Evolutionary conservation across 208 protist species (phyloP).

Genomic region (Crithidia acanthocephali): DNA sequence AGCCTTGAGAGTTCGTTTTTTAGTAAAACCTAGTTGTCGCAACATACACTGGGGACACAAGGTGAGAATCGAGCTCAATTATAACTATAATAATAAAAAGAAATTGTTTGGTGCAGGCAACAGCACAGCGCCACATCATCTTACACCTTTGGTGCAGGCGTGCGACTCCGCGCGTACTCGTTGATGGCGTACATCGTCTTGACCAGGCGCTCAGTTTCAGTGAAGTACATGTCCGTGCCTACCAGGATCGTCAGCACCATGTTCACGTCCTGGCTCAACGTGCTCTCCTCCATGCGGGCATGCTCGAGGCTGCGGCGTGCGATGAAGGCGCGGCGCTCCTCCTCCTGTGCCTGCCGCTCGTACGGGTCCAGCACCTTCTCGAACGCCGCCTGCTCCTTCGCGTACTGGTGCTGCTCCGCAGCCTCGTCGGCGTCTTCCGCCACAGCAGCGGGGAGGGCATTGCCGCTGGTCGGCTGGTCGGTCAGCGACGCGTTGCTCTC

Average conservation of each 20-base stretch:
- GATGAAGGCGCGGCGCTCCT: slow-evolving; percentile 33
- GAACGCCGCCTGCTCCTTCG: slow-evolving; percentile 12
- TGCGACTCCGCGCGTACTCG: slow-evolving; percentile 44
- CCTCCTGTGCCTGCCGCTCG: slow-evolving; percentile 30
- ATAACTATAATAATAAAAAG: too few relatives aligned
- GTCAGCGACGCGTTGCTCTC: background rate
- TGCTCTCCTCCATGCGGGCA: slow-evolving; percentile 37
- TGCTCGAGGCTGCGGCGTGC: slow-evolving; percentile 25
- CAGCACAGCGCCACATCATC: background rate
- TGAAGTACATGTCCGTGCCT: slow-evolving; percentile 67
- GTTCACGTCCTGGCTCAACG: slow-evolving; percentile 58
- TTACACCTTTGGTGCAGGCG: slow-evolving; percentile 5
- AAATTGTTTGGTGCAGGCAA: too few relatives aligned
- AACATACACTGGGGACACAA: too few relatives aligned
- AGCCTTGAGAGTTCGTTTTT: too few relatives aligned
- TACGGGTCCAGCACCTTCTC: slow-evolving; percentile 27
- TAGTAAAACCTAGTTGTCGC: too few relatives aligned
- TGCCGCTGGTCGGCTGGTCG: slow-evolving; percentile 5
- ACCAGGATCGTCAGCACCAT: slow-evolving; percentile 65
- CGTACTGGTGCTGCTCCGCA: slow-evolving; percentile 13
- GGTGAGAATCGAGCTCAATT: too few relatives aligned
- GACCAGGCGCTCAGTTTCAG: slow-evolving; percentile 53
- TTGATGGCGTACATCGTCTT: slow-evolving; percentile 60
- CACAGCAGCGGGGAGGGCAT: background rate
- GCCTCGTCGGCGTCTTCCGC: slow-evolving; percentile 11